Conservation (phyloP, 257 asterid genomes). For the Ajuga chamaepitys region DNA sequence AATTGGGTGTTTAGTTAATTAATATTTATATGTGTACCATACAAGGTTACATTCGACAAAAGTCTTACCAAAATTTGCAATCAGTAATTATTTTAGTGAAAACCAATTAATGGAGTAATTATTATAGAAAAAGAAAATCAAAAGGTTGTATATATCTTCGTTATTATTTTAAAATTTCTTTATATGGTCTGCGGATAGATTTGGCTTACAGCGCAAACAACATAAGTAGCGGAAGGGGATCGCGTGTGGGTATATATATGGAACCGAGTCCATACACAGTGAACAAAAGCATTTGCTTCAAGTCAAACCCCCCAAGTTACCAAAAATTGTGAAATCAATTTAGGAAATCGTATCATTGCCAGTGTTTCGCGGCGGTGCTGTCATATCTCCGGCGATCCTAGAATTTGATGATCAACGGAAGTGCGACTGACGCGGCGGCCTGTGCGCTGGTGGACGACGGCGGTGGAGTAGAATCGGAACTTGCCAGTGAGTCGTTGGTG, state of each 20-base stretch:
- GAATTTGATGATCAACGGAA: slow-evolving; percentile 39
- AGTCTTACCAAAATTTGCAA: not conserved
- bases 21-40: too few relatives aligned
- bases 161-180: not conserved
- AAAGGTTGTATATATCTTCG: not conserved
- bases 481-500: slow-evolving; percentile 30
- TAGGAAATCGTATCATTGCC: slow-evolving; percentile 20
- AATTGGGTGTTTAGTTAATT: too few relatives aligned
- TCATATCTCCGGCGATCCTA: slow-evolving; percentile 30
- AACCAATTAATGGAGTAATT: too few relatives aligned
- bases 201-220: slow-evolving; percentile 20
- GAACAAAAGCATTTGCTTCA: slow-evolving; percentile 22
- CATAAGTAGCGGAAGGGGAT: slow-evolving; percentile 22
- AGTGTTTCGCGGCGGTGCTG: slow-evolving; percentile 12
- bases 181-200: slow-evolving; percentile 21
- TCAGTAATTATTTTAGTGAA: not conserved
- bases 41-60: not conserved
- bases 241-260: slow-evolving; percentile 27
- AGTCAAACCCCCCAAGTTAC: slow-evolving; percentile 35
- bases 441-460: slow-evolving; percentile 50
- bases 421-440: slow-evolving; percentile 35
- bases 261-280: slow-evolving; percentile 27
- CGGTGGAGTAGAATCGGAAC: slow-evolving; percentile 36
- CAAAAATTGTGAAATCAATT: not conserved
- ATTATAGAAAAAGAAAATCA: not conserved